Percentiles rank a stretch among this genome's conserved stretches.
Conservation (phyloP, 116 monocot species). For the Cymodocea nodosa region DNA sequence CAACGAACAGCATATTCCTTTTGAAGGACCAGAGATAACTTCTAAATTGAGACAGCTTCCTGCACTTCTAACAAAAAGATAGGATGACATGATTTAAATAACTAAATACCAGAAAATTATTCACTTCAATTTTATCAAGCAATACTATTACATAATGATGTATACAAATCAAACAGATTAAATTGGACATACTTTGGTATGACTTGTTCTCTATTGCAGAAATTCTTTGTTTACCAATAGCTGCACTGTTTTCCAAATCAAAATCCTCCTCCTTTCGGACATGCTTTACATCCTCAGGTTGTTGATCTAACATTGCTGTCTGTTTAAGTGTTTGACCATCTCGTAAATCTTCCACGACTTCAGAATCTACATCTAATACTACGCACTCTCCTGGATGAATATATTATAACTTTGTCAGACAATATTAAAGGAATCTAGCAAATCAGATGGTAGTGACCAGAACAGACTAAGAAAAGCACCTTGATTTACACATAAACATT, state of each 20-base stretch:
- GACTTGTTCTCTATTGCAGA: constrained; percentile 25
- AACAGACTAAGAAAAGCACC: constrained; percentile 11
- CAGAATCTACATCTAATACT: constrained; percentile 39
- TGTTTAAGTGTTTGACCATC: constrained; percentile 54
- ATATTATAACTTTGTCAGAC: background rate
- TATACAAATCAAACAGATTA: constrained; percentile 8
- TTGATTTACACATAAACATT: constrained; percentile 24
- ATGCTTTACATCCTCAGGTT: constrained; percentile 28
- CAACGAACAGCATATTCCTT: constrained; percentile 41
- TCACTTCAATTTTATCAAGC: background rate
- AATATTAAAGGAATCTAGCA: background rate
- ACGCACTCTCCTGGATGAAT: constrained; percentile 33
- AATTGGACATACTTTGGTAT: constrained; percentile 28
- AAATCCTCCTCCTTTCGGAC: constrained; percentile 15
- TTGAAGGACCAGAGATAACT: constrained; percentile 79
- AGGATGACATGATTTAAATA: constrained; percentile 31
- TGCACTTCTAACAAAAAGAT: constrained; percentile 61
- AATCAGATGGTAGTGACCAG: background rate
- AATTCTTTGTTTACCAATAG: constrained; percentile 14
- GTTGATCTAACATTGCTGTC: constrained; percentile 20
- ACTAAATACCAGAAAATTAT: constrained; percentile 1
- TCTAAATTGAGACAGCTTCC: constrained; percentile 65
- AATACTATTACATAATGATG: no score
- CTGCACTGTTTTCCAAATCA: constrained; percentile 11
- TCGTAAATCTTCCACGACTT: constrained; percentile 27